Percentiles rank a stretch among this genome's conserved stretches.
These are phyloP conservation scores for Parasitella parasitica DNA, from an alignment of 371 early-diverging fungal genomes.

Conservation along the genomic window DNA sequence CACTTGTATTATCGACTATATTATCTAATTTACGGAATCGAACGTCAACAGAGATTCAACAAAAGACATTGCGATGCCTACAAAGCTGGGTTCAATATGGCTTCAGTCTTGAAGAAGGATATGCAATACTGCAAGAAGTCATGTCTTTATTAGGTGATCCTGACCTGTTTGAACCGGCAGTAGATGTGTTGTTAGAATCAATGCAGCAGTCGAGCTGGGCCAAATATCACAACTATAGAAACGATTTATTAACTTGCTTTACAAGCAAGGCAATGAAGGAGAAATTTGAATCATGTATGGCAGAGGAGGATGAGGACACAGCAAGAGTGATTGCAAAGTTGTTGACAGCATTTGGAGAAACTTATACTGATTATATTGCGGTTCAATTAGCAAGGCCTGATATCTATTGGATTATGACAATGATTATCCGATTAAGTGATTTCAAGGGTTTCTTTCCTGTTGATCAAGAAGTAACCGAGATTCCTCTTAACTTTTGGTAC, in stretches of 20 bases:
- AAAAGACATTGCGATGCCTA: constrained; percentile 53
- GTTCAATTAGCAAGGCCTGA: constrained; percentile 47
- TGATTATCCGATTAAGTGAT: constrained; percentile 69
- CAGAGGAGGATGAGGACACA: constrained; percentile 59
- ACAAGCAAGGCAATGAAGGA: constrained; percentile 52
- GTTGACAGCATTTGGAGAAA: constrained; percentile 70
- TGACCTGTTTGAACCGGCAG: constrained; percentile 48
- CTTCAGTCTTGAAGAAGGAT: constrained; percentile 54
- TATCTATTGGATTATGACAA: constrained; percentile 50
- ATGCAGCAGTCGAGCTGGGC: constrained; percentile 47
- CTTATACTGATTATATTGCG: constrained; percentile 63
- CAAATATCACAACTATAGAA: constrained; percentile 44
- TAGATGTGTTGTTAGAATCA: constrained; percentile 55
- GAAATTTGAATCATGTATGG: constrained; percentile 45
- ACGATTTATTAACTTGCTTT: constrained; percentile 55
- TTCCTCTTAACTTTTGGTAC: constrained; percentile 75
- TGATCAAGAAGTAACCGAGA: constrained; percentile 72
- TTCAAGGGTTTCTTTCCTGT: constrained; percentile 71
- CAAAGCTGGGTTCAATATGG: constrained; percentile 70
- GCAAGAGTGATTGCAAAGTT: constrained; percentile 59
- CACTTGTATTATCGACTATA: constrained; percentile 48
- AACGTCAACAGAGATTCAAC: constrained; percentile 23
- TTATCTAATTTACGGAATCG: constrained; percentile 13
- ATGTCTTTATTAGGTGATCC: constrained; percentile 44
- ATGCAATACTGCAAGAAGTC: constrained; percentile 43